Percentiles rank a stretch among this genome's conserved stretches.
These are phyloP conservation scores for Chaetomium olivaceum DNA, from an alignment of 2,329 filamentous ascomycete species.

Conservation along the genomic window DNA sequence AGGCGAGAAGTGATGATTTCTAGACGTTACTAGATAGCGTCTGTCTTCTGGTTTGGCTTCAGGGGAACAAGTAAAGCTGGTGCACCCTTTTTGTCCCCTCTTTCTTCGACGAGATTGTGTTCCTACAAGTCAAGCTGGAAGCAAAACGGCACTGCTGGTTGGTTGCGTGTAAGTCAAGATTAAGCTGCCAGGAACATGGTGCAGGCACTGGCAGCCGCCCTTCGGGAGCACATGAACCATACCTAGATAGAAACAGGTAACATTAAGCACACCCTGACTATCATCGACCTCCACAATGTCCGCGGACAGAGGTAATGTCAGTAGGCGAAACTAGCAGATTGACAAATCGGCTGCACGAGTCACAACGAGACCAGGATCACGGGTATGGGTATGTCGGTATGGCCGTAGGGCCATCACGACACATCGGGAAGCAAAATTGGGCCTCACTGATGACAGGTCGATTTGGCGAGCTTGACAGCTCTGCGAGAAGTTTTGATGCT, in stretches of 20 bases:
- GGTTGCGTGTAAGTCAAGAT: neutral
- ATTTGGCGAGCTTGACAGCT: conserved; percentile 2
- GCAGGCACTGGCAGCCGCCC: neutral
- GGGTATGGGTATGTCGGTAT: neutral
- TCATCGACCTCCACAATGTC: neutral
- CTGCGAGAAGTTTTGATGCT: neutral
- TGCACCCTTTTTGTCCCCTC: neutral
- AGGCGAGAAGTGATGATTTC: neutral
- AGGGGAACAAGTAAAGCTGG: neutral
- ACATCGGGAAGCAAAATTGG: neutral
- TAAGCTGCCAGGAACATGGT: neutral
- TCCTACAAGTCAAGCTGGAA: neutral
- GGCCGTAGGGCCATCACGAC: neutral
- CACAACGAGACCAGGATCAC: neutral
- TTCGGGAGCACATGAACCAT: neutral
- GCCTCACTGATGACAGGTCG: neutral
- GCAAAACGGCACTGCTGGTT: neutral
- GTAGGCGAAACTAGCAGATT: neutral
- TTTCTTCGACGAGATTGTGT: neutral
- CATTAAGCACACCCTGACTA: neutral
- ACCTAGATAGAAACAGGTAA: conserved; percentile 4
- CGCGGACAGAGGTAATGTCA: neutral
- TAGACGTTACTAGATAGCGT: neutral
- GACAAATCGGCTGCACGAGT: neutral
- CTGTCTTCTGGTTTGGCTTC: neutral